These are phyloP conservation scores for Penicillium cosmopolitanum DNA, from an alignment of 495 filamentous ascomycete genomes.

Conservation along the genomic window DNA sequence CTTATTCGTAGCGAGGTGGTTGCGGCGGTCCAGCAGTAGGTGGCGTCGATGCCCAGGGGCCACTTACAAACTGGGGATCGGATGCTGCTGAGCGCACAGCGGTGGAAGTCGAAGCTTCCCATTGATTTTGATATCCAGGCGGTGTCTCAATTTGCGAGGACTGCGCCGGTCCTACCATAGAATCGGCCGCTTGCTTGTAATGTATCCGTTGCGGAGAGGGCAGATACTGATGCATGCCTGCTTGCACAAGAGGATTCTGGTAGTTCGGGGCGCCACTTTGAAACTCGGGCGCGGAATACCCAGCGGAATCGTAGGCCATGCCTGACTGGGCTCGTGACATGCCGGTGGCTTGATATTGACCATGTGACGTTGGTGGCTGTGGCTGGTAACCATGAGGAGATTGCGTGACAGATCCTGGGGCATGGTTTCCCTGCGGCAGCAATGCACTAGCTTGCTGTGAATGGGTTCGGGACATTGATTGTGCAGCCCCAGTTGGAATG, in stretches of 20 bases:
- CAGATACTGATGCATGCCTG: conserved; percentile 15
- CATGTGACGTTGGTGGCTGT: conserved; percentile 3
- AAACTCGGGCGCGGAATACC: neutral
- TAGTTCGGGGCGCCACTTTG: conserved; percentile 14
- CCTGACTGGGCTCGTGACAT: conserved; percentile 19
- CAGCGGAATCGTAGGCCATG: conserved; percentile 4
- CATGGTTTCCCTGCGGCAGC: conserved; percentile 1
- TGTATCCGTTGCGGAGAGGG: conserved; percentile 9
- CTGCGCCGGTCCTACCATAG: neutral
- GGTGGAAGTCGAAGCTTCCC: neutral
- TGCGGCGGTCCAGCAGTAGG: conserved; percentile 14
- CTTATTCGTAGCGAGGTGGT: neutral
- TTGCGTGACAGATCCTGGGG: neutral
- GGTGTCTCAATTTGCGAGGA: conserved; percentile 1
- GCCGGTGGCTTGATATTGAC: conserved; percentile 18
- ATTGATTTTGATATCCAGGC: conserved; percentile 4
- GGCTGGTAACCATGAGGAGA: conserved; percentile 20
- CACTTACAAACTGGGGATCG: conserved; percentile 31
- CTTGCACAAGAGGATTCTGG: conserved; percentile 20
- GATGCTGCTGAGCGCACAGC: conserved; percentile 14
- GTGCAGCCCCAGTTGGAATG: neutral
- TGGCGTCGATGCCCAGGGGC: conserved; percentile 27
- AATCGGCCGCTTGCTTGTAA: neutral
- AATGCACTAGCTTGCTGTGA: conserved; percentile 16
- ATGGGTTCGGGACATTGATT: conserved; percentile 18